Evolutionary conservation across 2,329 filamentous ascomycete species (phyloP), one percentile per base, ranked within the genome.

Genomic region (Stemphylium vesicarium): DNA sequence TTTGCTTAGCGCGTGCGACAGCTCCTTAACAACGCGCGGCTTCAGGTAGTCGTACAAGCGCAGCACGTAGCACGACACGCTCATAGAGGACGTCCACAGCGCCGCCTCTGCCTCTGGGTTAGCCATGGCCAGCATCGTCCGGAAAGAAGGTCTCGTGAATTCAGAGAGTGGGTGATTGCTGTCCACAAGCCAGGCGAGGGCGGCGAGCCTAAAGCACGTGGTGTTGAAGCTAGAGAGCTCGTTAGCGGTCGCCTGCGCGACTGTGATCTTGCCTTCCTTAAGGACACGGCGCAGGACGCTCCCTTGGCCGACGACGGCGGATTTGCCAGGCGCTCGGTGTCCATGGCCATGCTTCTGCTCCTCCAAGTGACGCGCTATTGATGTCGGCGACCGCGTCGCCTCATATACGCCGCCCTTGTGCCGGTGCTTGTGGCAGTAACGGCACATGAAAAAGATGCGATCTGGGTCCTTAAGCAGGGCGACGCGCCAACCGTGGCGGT

Each of bases 91-190:
- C 37, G 8, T 8, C 44, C 26, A 49, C 16, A 54, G 41, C 12
- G 44, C 35, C 6, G 5, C 15, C 18, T 47, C 43, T 38, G 50
- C 50, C 38, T 41, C 44, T 41, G 43, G 50, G 42, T 53, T 53
- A 32, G 48, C 33, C 22, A 51, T 44, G 29, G 29, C 16, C 8
- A 51, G 44, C 33, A 51, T 44, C 6, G 37, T 18, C 18, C 41
- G 32, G 5, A 20, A 24, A n/a, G 39, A n/a, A 32, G 15, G 48
- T 29, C n/a, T n/a, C 15, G 24, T n/a, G 32, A 51, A 12, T 15
- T 15, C 35, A 7, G n/a, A 13, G 10, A 51, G 15, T 26, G 32
- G 40, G 13, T 16, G n/a, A 33, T 43, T 33, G 15, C 29, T 43
- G 26, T 43, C 40, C 15, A 43, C 15, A 29, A 43, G 40, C 26